Conservation (phyloP, 2,329 filamentous ascomycete species). For the Penicillium sp. region DNA sequence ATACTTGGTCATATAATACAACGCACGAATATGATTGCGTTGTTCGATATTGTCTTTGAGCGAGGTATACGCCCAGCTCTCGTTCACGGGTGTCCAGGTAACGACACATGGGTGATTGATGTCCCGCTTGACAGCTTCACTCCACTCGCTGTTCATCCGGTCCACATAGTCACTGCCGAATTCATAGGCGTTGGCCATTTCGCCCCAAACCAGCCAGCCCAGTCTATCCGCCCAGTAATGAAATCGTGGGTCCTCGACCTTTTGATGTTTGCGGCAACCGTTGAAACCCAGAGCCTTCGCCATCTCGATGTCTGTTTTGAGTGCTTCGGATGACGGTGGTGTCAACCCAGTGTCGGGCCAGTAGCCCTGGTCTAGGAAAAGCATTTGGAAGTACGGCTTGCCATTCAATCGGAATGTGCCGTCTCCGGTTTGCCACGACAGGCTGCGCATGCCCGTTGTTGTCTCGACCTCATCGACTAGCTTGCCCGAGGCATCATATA, state of each 20-base stretch:
- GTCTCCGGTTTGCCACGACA: conserved; percentile 56
- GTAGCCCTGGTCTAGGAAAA: conserved; percentile 64
- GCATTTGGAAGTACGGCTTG: conserved; percentile 60
- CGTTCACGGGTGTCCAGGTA: conserved; percentile 62
- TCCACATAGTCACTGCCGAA: conserved; percentile 55
- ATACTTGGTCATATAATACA: conserved; percentile 61
- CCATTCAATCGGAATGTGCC: conserved; percentile 60
- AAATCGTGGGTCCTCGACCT: conserved; percentile 61
- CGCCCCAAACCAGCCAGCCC: conserved; percentile 62
- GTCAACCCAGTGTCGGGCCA: conserved; percentile 65
- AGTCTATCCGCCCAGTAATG: conserved; percentile 62
- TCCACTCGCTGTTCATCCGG: conserved; percentile 60
- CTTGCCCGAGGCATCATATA: conserved; percentile 38
- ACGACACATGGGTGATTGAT: conserved; percentile 61
- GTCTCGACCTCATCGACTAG: conserved; percentile 52
- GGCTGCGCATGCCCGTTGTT: conserved; percentile 55
- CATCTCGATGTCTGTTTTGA: conserved; percentile 58
- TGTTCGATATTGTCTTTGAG: conserved; percentile 54
- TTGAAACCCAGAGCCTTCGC: conserved; percentile 63
- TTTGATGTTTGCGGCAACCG: conserved; percentile 62
- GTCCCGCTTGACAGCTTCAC: conserved; percentile 56
- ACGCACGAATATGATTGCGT: conserved; percentile 57
- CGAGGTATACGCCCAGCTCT: conserved; percentile 58
- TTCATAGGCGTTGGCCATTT: conserved; percentile 63
- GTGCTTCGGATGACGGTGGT: conserved; percentile 59